A percentile compares a stretch with the other conserved stretches of the same genome.
Evolutionary conservation across 2,329 filamentous ascomycete genomes (phyloP).

Genomic region (Dothiorella sarmentorum): DNA sequence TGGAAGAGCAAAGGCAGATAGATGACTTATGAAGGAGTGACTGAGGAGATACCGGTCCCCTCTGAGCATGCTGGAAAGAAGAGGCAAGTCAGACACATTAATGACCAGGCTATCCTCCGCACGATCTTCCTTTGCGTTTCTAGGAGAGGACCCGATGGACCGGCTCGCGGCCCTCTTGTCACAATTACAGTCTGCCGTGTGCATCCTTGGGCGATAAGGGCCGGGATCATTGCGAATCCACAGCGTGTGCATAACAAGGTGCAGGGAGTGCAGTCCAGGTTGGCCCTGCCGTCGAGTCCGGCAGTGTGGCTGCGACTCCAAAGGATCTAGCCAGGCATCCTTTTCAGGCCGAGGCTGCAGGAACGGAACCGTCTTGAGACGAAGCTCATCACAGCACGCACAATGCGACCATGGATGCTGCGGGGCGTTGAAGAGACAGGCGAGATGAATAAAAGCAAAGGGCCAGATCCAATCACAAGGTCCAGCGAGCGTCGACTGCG

Average conservation of each 20-base stretch:
- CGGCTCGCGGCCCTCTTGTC: constrained; percentile 3
- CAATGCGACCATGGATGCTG: background rate
- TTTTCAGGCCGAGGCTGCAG: background rate
- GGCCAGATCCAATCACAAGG: background rate
- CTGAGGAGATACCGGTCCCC: background rate
- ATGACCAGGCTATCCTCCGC: background rate
- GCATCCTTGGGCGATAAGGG: background rate
- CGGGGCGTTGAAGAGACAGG: constrained; percentile 6
- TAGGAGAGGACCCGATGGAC: constrained; percentile 1
- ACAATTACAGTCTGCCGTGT: constrained; percentile 6
- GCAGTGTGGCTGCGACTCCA: background rate
- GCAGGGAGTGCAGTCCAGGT: background rate
- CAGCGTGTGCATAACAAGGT: background rate
- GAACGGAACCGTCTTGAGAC: constrained; percentile 8
- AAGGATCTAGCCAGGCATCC: background rate
- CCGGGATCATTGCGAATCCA: background rate
- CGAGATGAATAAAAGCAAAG: constrained; percentile 11
- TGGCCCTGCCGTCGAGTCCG: constrained; percentile 8
- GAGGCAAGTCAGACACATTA: background rate
- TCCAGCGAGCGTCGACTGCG: background rate
- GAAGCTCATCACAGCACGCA: constrained; percentile 3
- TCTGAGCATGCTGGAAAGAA: background rate
- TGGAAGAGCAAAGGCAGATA: background rate
- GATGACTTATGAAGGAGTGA: background rate
- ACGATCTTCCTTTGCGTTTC: constrained; percentile 13